Percentiles rank a stretch among this genome's conserved stretches.
Evolutionary conservation across 2,329 filamentous ascomycete genomes (phyloP).

Genomic region (Huntiella decipiens): DNA sequence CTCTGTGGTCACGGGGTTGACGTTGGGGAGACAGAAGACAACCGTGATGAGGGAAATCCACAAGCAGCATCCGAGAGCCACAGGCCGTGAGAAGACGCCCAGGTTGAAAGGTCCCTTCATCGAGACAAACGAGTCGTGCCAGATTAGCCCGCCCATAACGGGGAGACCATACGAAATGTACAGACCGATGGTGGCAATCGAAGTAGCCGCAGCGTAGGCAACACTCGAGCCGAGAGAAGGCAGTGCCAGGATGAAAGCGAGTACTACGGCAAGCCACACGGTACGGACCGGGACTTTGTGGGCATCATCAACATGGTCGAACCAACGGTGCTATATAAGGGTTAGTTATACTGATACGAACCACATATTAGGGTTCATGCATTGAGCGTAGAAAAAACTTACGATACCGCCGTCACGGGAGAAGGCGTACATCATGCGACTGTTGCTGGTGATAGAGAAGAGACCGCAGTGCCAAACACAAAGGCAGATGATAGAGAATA

Average conservation of each 20-base stretch:
- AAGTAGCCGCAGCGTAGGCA: constrained; percentile 38
- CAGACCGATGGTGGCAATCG: constrained; percentile 38
- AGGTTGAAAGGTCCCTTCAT: constrained; percentile 39
- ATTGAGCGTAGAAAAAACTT: constrained; percentile 11
- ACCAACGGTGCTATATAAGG: constrained; percentile 25
- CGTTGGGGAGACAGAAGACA: constrained; percentile 36
- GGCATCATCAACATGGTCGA: constrained; percentile 30
- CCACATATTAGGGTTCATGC: neutral
- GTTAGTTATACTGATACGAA: neutral
- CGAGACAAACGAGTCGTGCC: constrained; percentile 26
- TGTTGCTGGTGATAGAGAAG: constrained; percentile 37
- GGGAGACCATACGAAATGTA: constrained; percentile 40
- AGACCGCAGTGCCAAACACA: constrained; percentile 43
- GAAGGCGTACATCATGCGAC: constrained; percentile 41
- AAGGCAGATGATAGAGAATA: constrained; percentile 36
- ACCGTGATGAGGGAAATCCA: constrained; percentile 38
- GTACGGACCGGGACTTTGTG: constrained; percentile 32
- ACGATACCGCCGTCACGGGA: constrained; percentile 33
- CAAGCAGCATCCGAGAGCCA: constrained; percentile 27
- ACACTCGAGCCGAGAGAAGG: constrained; percentile 35
- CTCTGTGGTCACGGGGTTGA: constrained; percentile 35
- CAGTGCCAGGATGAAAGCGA: constrained; percentile 35
- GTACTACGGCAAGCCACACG: constrained; percentile 33
- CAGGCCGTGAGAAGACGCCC: constrained; percentile 23
- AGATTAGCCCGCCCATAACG: constrained; percentile 34